Percentiles rank a stretch among this genome's conserved stretches.
phyloP scores from a whole-genome alignment of 768 basidiomycete genomes.

The Russula dissimulans region DNA sequence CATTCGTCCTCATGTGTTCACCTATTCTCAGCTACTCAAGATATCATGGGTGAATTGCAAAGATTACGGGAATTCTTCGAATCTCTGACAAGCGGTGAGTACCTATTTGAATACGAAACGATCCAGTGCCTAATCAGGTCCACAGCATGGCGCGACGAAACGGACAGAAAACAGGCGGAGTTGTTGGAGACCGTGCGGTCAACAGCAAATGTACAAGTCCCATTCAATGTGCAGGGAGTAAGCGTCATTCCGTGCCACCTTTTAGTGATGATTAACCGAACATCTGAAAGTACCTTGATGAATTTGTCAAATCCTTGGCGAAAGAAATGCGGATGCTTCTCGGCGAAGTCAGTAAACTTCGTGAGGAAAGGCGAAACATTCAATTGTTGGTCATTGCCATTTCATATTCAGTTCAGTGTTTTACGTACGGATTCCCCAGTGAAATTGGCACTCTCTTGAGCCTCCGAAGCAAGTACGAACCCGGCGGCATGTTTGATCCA shows the following conservation, averaged over 20 bases:
- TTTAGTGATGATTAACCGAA: not conserved
- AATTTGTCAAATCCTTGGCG: conserved; percentile 79
- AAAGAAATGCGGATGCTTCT: conserved; percentile 77
- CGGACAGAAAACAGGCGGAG: conserved; percentile 52
- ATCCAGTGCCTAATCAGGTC: not conserved
- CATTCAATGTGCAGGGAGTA: conserved; percentile 79
- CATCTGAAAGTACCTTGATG: conserved; percentile 60
- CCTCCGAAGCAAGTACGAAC: conserved; percentile 66
- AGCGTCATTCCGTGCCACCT: conserved; percentile 19
- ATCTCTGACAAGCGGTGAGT: conserved; percentile 48
- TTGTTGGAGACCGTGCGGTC: conserved; percentile 57
- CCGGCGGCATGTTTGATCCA: conserved; percentile 79
- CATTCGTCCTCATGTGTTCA: conserved; percentile 14
- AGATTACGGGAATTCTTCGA: conserved; percentile 46
- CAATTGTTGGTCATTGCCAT: conserved; percentile 56
- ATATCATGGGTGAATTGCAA: conserved; percentile 48
- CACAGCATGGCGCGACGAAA: conserved; percentile 62
- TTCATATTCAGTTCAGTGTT: not conserved
- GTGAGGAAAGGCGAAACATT: conserved; percentile 66
- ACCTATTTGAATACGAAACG: not conserved
- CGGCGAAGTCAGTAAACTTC: conserved; percentile 72
- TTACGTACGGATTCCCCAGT: conserved; percentile 31
- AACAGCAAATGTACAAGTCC: conserved; percentile 68
- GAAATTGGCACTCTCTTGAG: conserved; percentile 66
- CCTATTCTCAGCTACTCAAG: conserved; percentile 41